Conservation (phyloP, 352 stramenopile species). For the Phytophthora tentaculata region DNA sequence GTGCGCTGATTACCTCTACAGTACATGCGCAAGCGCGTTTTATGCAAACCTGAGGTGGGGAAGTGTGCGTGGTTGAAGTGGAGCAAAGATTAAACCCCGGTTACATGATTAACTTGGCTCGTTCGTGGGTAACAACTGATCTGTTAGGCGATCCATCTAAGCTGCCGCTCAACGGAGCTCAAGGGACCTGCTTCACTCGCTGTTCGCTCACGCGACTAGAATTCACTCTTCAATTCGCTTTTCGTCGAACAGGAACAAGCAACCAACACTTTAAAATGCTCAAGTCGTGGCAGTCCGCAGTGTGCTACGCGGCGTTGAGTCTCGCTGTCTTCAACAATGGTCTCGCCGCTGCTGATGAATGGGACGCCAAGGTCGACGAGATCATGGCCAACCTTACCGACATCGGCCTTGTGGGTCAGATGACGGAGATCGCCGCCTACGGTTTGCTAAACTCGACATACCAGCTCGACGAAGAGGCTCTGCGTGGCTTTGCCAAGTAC, state of each 20-base stretch:
- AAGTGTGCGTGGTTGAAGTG: too few relatives aligned
- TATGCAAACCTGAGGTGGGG: too few relatives aligned
- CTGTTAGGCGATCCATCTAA: too few relatives aligned
- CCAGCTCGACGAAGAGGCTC: conserved; percentile 54
- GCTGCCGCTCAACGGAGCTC: too few relatives aligned
- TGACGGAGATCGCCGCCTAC: conserved; percentile 87
- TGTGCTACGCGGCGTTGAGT: conserved; percentile 27
- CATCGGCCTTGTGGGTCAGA: conserved; percentile 73
- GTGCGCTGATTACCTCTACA: too few relatives aligned
- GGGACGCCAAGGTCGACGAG: conserved; percentile 27
- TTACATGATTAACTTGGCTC: too few relatives aligned
- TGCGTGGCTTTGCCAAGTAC: conserved; percentile 67
- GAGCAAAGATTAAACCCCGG: too few relatives aligned
- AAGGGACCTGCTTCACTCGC: too few relatives aligned
- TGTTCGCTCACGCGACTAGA: too few relatives aligned
- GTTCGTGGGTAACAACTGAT: too few relatives aligned
- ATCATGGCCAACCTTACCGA: conserved; percentile 36
- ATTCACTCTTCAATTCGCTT: conserved; percentile 37
- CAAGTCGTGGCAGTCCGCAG: conserved; percentile 27
- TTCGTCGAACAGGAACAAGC: conserved; percentile 19
- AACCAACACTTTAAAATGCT: conserved; percentile 25
- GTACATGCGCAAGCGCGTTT: too few relatives aligned
- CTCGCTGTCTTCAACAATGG: conserved; percentile 17
- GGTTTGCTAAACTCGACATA: conserved; percentile 63
- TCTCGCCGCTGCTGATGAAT: conserved; percentile 23